Conservation (phyloP, 2,329 filamentous ascomycete genomes). For the Zymoseptoria brevis region DNA sequence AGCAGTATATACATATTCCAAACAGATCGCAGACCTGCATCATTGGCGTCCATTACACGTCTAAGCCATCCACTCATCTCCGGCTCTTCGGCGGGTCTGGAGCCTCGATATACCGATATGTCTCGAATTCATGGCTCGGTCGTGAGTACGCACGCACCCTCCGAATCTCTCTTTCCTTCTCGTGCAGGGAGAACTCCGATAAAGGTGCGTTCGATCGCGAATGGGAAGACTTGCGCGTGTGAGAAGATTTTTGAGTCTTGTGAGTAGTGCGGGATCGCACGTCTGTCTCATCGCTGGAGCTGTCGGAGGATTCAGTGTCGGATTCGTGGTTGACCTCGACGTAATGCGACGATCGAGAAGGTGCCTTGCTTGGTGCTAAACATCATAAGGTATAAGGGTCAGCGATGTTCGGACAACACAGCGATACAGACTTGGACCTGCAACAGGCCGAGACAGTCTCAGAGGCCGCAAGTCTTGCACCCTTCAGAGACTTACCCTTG, state of each 20-base stretch:
- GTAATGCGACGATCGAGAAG: constrained; percentile 31
- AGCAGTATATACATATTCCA: background rate
- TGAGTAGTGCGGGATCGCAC: constrained; percentile 15
- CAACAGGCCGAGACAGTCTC: no score
- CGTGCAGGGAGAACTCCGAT: constrained; percentile 35
- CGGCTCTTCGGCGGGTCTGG: constrained; percentile 22
- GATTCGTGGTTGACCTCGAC: constrained; percentile 36
- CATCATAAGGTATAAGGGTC: no score
- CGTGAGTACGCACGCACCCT: constrained; percentile 33
- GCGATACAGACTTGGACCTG: no score
- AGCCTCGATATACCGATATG: constrained; percentile 40
- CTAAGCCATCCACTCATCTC: background rate
- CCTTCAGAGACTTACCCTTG: background rate
- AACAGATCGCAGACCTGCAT: background rate
- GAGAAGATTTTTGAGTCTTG: constrained; percentile 4
- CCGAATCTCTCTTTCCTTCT: constrained; percentile 38
- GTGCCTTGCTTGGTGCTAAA: constrained; percentile 3
- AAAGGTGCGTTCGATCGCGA: constrained; percentile 17
- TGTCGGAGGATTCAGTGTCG: constrained; percentile 18
- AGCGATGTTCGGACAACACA: no score
- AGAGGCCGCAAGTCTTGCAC: no score
- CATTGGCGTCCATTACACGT: background rate
- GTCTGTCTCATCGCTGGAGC: constrained; percentile 22
- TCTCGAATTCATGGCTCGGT: constrained; percentile 34
- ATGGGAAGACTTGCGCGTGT: constrained; percentile 11